These are phyloP conservation scores for Candida sanyaensis DNA, from an alignment of 1,139 yeast species.

Conservation along the genomic window DNA sequence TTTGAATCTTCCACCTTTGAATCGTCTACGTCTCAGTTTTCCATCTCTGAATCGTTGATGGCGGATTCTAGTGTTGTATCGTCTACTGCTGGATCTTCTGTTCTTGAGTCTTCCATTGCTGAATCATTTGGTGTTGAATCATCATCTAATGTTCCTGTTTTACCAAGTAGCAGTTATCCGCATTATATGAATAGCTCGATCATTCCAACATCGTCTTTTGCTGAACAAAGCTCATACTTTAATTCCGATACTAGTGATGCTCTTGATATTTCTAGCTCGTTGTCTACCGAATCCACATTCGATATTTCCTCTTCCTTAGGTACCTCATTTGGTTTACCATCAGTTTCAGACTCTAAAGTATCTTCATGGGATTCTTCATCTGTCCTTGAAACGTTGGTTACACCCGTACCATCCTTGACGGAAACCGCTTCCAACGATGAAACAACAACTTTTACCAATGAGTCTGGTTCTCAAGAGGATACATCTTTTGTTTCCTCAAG, in stretches of 20 bases:
- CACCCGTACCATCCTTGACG: neutral
- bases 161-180: neutral
- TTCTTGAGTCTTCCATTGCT: neutral
- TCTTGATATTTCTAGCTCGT: neutral
- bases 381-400: neutral
- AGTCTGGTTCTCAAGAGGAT: too few species aligned
- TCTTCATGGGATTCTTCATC: neutral
- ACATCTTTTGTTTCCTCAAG: too few species aligned
- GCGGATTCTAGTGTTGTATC: neutral
- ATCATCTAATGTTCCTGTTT: neutral
- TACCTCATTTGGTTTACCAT: neutral
- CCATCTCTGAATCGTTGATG: too few species aligned
- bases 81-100: neutral
- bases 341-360: neutral
- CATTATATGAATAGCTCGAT: neutral
- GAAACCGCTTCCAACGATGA: neutral
- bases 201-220: neutral
- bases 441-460: neutral
- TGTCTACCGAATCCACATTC: neutral
- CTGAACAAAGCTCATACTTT: too few species aligned
- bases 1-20: neutral
- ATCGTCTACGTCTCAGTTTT: neutral
- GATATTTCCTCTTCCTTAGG: neutral
- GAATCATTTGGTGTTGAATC: neutral
- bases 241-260: neutral